Conservation (phyloP, 306 rosid genomes). For the Malus sylvestris region DNA sequence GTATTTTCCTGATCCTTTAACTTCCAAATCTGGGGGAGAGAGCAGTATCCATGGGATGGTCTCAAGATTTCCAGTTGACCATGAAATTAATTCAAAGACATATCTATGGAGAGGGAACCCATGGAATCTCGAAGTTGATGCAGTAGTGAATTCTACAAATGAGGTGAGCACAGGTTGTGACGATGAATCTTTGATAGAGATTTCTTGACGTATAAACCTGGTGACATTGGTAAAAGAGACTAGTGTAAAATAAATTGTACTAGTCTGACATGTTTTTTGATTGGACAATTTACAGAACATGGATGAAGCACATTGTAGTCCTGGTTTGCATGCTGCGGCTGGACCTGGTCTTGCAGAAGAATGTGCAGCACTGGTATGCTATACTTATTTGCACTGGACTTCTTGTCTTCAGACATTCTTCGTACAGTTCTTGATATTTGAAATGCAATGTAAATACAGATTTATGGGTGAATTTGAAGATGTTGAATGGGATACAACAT, state of each 20-base stretch:
- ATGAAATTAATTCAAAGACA: slow-evolving; percentile 72
- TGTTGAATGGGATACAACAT: background rate
- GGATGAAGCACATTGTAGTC: slow-evolving; percentile 98
- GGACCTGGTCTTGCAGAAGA: slow-evolving; percentile 99
- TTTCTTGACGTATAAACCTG: background rate
- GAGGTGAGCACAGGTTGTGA: slow-evolving; percentile 47
- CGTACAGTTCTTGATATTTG: background rate
- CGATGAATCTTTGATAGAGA: background rate
- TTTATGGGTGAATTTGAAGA: background rate
- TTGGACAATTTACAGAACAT: slow-evolving; percentile 48
- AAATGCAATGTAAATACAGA: background rate
- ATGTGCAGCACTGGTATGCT: slow-evolving; percentile 75
- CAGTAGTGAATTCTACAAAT: slow-evolving; percentile 92
- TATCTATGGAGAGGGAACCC: slow-evolving; percentile 96
- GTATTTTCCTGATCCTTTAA: slow-evolving; percentile 70
- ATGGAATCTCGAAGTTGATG: slow-evolving; percentile 98
- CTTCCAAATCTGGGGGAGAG: slow-evolving; percentile 40
- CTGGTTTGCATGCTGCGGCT: slow-evolving; percentile 92
- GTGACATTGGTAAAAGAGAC: background rate
- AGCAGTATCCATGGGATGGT: slow-evolving; percentile 36
- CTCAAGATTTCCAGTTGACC: slow-evolving; percentile 79
- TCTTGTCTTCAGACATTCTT: slow-evolving; percentile 8
- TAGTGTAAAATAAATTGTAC: background rate
- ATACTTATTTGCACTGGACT: background rate
- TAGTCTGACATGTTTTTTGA: slow-evolving; percentile 14